Conservation (phyloP, 805 yeast species). For the Cyberlindnera bimundalis region DNA sequence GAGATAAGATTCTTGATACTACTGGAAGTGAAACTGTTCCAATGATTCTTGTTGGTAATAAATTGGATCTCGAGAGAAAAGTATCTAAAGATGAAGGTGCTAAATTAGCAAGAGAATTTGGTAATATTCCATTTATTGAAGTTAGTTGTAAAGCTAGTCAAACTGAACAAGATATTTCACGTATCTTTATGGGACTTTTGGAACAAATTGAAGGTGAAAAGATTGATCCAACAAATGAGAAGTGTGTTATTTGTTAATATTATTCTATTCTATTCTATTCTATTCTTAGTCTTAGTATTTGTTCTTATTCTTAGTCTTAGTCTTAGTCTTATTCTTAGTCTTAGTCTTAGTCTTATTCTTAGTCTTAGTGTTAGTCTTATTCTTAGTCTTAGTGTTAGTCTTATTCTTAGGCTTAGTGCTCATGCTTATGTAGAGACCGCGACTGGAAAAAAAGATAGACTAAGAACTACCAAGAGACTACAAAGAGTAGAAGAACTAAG, state of each 20-base stretch:
- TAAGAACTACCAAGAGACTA: too few species aligned
- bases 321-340: too few species aligned
- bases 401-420: too few species aligned
- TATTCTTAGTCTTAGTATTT: too few species aligned
- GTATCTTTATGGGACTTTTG: slow-evolving; percentile 58
- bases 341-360: too few species aligned
- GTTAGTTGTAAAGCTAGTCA: slow-evolving; percentile 78
- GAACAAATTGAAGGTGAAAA: slow-evolving; percentile 61
- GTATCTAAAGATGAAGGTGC: slow-evolving; percentile 58
- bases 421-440: too few species aligned
- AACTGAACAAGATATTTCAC: slow-evolving; percentile 68
- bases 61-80: slow-evolving; percentile 65
- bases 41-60: slow-evolving; percentile 74
- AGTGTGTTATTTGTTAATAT: slow-evolving; percentile 44
- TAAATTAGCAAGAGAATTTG: slow-evolving; percentile 58
- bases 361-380: too few species aligned
- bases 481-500: too few species aligned
- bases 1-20: slow-evolving; percentile 79
- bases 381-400: too few species aligned
- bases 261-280: too few species aligned
- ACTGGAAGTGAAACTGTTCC: slow-evolving; percentile 70
- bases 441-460: too few species aligned
- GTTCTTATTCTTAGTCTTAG: too few species aligned
- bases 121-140: slow-evolving; percentile 69
- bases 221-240: slow-evolving; percentile 48